Conservation (phyloP, 768 basidiomycete genomes). For the Leccinum uliginosum region DNA sequence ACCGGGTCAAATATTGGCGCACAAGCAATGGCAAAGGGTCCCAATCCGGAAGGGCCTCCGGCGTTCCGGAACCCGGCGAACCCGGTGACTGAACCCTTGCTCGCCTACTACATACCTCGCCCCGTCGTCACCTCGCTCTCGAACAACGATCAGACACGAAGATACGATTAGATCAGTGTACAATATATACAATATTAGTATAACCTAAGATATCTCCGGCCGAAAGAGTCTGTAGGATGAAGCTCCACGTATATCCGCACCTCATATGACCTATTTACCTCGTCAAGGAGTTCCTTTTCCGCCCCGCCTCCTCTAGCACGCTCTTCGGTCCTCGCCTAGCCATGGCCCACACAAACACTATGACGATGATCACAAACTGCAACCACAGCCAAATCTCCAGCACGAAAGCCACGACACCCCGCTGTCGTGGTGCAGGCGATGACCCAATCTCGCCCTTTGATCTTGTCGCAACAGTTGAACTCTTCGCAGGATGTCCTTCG, state of each 20-base stretch:
- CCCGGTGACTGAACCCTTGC: too few relatives aligned
- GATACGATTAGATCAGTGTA: constrained; percentile 13
- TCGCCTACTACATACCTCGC: too few relatives aligned
- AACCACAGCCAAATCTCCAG: constrained; percentile 82
- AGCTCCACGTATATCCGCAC: not conserved
- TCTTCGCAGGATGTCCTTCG: not conserved
- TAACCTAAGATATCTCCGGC: constrained; percentile 18
- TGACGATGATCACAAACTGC: constrained; percentile 70
- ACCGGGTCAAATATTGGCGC: too few relatives aligned
- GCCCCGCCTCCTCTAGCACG: constrained; percentile 49
- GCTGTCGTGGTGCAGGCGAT: constrained; percentile 22
- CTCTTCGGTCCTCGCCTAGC: constrained; percentile 71
- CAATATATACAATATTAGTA: constrained; percentile 21
- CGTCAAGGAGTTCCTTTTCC: constrained; percentile 20
- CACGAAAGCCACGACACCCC: constrained; percentile 41
- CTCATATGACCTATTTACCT: constrained; percentile 7
- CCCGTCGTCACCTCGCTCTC: too few relatives aligned
- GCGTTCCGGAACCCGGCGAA: too few relatives aligned
- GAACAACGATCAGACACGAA: not conserved
- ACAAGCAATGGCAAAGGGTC: too few relatives aligned
- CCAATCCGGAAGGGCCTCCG: too few relatives aligned
- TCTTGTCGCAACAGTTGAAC: not conserved
- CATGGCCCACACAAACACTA: constrained; percentile 80
- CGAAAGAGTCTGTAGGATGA: not conserved
- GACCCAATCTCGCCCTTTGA: constrained; percentile 9